Conservation (phyloP, 495 filamentous ascomycete species). For the Letharia columbiana region DNA sequence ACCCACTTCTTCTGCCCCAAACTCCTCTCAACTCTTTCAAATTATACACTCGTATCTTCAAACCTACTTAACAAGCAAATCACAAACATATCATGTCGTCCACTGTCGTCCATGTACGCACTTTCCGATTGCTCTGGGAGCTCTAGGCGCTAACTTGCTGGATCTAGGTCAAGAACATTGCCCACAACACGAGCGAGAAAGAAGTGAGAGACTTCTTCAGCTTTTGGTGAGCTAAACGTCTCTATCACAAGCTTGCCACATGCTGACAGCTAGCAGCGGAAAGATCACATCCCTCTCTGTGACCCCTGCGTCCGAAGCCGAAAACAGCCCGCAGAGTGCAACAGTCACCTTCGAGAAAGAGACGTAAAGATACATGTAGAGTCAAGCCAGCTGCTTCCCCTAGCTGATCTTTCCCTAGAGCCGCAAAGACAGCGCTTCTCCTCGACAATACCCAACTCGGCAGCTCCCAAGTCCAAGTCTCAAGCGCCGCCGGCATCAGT, state of each 20-base stretch:
- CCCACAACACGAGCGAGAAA: slow-evolving; percentile 67
- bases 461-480: slow-evolving; percentile 67
- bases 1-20: not conserved
- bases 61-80: not conserved
- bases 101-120: slow-evolving; percentile 41
- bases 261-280: slow-evolving; percentile 50
- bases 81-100: slow-evolving; percentile 36
- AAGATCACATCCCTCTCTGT: slow-evolving; percentile 81
- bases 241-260: not conserved
- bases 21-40: not conserved
- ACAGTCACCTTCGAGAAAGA: slow-evolving; percentile 93
- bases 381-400: slow-evolving; percentile 3
- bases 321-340: slow-evolving; percentile 61
- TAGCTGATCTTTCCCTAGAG: slow-evolving; percentile 35
- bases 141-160: not conserved
- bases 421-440: slow-evolving; percentile 90
- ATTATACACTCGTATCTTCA: not conserved
- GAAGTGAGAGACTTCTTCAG: slow-evolving; percentile 96
- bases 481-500: slow-evolving; percentile 53
- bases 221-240: slow-evolving; percentile 67
- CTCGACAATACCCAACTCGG: slow-evolving; percentile 93
- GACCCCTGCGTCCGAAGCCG: slow-evolving; percentile 51
- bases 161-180: slow-evolving; percentile 64
- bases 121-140: not conserved
- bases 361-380: slow-evolving; percentile 46